These are phyloP conservation scores for Fusarium penzigii DNA, from an alignment of 2,329 filamentous ascomycete genomes.

Conservation along the genomic window DNA sequence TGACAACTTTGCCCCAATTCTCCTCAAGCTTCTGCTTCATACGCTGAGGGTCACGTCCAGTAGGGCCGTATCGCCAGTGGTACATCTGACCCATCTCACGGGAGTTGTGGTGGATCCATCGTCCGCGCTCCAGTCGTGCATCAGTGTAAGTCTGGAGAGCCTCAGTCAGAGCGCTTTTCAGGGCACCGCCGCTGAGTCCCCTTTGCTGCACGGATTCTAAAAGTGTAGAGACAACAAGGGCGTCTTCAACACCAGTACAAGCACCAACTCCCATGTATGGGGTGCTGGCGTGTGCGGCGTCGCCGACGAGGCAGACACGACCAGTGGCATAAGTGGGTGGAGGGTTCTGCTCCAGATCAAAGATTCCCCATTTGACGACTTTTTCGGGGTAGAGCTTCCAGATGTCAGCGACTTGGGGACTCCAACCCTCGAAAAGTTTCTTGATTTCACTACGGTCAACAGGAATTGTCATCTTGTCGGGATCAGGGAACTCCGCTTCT, in stretches of 20 bases:
- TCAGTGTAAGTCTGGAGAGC: no score
- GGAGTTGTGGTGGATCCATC: no score
- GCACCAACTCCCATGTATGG: slow-evolving; percentile 1
- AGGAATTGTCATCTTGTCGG: no score
- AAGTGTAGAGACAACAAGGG: neutral
- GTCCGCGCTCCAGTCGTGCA: no score
- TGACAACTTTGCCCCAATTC: no score
- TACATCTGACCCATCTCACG: no score
- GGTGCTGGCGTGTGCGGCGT: neutral
- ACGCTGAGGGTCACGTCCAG: no score
- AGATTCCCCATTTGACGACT: neutral
- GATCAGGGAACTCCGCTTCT: no score
- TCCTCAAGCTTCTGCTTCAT: no score
- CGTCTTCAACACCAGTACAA: neutral
- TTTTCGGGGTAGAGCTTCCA: neutral
- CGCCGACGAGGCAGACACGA: neutral
- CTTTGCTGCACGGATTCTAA: neutral
- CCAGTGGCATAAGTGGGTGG: neutral
- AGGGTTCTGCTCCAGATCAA: slow-evolving; percentile 1
- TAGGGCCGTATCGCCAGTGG: no score
- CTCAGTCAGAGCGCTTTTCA: no score
- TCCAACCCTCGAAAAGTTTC: neutral
- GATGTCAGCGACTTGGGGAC: neutral
- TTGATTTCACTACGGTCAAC: neutral
- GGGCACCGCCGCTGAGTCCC: no score